Evolutionary conservation across 805 yeast genomes (phyloP).

Genomic region (Danielia reshetovae): DNA sequence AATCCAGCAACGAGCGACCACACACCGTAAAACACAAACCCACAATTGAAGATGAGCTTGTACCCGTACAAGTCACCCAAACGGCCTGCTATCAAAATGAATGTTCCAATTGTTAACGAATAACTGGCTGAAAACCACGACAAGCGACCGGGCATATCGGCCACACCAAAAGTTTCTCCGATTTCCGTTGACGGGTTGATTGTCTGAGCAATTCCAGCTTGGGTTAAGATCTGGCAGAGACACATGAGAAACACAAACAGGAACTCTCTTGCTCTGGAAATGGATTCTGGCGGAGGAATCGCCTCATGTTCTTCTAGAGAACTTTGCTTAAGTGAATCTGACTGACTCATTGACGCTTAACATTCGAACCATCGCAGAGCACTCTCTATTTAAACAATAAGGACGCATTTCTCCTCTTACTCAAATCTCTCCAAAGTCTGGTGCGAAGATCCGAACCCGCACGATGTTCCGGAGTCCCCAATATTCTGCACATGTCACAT

Average conservation of each 20-base stretch:
- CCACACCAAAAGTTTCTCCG: slow-evolving; percentile 22
- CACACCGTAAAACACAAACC: slow-evolving; percentile 21
- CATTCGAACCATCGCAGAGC: too few species aligned
- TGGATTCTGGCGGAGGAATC: slow-evolving; percentile 19
- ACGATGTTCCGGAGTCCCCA: too few species aligned
- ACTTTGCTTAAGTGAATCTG: too few species aligned
- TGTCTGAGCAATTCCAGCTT: slow-evolving; percentile 29
- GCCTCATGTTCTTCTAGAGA: too few species aligned
- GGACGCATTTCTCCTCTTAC: too few species aligned
- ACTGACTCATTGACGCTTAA: too few species aligned
- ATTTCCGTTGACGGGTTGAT: slow-evolving; percentile 18
- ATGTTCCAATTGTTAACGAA: slow-evolving; percentile 36
- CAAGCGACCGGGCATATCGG: slow-evolving; percentile 23
- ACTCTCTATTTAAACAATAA: too few species aligned
- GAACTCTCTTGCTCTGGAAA: slow-evolving; percentile 18
- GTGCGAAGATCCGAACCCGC: too few species aligned
- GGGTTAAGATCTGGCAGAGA: slow-evolving; percentile 27
- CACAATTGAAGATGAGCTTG: slow-evolving; percentile 24
- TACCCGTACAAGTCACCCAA: slow-evolving; percentile 35
- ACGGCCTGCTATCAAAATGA: slow-evolving; percentile 30
- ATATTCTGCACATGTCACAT: too few species aligned
- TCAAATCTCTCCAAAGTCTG: too few species aligned
- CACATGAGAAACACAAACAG: slow-evolving; percentile 22
- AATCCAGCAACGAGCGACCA: slow-evolving; percentile 25
- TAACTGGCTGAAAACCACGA: slow-evolving; percentile 35